Evolutionary conservation across 768 basidiomycete species (phyloP), one percentile per base, ranked within the genome.

Genomic region (Boletus coccyginus): DNA sequence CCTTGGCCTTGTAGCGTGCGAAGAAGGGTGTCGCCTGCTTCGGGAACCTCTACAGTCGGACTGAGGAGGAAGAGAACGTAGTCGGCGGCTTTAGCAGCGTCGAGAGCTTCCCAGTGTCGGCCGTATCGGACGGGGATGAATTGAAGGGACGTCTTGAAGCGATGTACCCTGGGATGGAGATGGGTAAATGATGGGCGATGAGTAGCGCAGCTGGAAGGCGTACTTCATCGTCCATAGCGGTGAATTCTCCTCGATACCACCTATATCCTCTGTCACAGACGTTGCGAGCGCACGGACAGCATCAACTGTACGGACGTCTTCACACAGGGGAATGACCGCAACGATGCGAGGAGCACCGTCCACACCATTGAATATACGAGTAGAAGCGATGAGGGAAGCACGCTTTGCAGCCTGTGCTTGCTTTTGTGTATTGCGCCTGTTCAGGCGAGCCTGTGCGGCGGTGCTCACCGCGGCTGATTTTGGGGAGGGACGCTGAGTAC

Each of bases 101-200:
- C 94, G 39, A 98, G 79, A 5, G 90, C 81, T 3, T 83, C 80
- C 70, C 92, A 96, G 49, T 91, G 80, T 45, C 75, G 77, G 53
- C 82, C 80, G 64, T 91, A 88, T 3, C 81, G 84, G 3, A 96
- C 77, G 41, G 85, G 85, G 50, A 93, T 78, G 71, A 97, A 90
- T 65, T 97, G 94, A 4, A 98, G 77, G 7, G 88, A 90, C 0
- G 94, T 94, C 73, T 90, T 94, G 78, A 94, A 97, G 21, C 92
- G 83, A 47, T 92, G 90, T 38, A 86, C 90, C 67, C 94, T 95
- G 7, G 36, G 54, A 44, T 35, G 7, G 43, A 35, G 56, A 50
- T 35, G 7, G 43, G 36, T 57, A 50, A 55, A 27, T 38, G 39
- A 57, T 33, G 44, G 21, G 40, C 39, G 50, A 49, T 16, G n/a